These are phyloP conservation scores for Fusarium sp. DNA, from an alignment of 2,329 filamentous ascomycete species.

Conservation along the genomic window DNA sequence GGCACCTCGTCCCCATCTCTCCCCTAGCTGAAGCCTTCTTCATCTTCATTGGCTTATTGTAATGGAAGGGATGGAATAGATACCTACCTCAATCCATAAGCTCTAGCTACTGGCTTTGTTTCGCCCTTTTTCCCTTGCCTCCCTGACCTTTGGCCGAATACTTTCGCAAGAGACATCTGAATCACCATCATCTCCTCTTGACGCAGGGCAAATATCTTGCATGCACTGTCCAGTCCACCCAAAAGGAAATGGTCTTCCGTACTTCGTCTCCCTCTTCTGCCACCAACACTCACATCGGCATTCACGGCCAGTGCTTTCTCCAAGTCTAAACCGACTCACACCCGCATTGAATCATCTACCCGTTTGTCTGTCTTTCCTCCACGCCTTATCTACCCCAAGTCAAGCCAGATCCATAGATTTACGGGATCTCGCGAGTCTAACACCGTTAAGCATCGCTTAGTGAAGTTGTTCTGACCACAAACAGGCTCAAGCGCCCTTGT, in stretches of 20 bases:
- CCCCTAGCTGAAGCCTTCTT: slow-evolving; percentile 23
- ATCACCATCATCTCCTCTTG: slow-evolving; percentile 42
- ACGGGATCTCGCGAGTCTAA: slow-evolving; percentile 17
- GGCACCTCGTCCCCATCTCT: slow-evolving; percentile 25
- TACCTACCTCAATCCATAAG: slow-evolving; percentile 39
- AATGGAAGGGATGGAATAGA: slow-evolving; percentile 41
- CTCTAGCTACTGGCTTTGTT: slow-evolving; percentile 30
- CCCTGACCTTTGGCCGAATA: slow-evolving; percentile 35
- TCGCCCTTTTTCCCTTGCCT: slow-evolving; percentile 37
- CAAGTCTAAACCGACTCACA: slow-evolving; percentile 42
- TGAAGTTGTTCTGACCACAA: slow-evolving; percentile 37
- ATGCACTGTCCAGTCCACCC: slow-evolving; percentile 46
- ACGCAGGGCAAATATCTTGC: slow-evolving; percentile 49
- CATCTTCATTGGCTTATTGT: slow-evolving; percentile 23
- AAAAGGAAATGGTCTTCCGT: slow-evolving; percentile 51
- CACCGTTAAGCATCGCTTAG: slow-evolving; percentile 15
- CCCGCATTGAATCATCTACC: slow-evolving; percentile 39
- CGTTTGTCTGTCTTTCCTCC: slow-evolving; percentile 39
- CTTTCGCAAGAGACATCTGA: slow-evolving; percentile 37
- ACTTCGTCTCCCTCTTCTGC: slow-evolving; percentile 44
- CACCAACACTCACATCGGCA: slow-evolving; percentile 41
- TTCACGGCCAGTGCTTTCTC: slow-evolving; percentile 45
- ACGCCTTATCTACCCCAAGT: slow-evolving; percentile 13
- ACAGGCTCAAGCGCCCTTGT: slow-evolving; percentile 39
- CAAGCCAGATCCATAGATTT: slow-evolving; percentile 22